Base-by-base conservation (phyloP, 2,329 filamentous ascomycete species). In the Trichoderma atroviride region DNA sequence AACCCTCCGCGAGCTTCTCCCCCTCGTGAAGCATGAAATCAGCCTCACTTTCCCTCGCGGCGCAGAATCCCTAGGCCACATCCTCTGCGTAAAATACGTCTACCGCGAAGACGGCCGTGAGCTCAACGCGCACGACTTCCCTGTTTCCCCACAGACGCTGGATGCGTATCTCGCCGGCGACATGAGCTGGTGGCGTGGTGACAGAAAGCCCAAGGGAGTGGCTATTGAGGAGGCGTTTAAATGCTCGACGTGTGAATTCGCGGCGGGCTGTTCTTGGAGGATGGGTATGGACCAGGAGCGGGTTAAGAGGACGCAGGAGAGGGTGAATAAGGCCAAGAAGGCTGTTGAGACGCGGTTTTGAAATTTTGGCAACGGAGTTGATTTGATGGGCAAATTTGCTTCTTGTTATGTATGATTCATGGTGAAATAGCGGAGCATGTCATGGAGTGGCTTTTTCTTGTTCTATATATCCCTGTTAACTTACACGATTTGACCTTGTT, bases 101-200 rank as follows among this genome's bases (percentile, higher is more conserved):
- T 83, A 84, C 71, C 82, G 85, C 9, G 78, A 76, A 3, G 82
- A 88, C 55, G 88, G 88, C 2, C 81, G 81, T 1, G 79, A 84
- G 60, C 84, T 88, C 9, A 82, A 89, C n/a, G 80, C 82, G 7
- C 83, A 85, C 56, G 82, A 91, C 1, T 86, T 96, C 73, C 83
- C 88, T 0, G 92, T 93, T 75, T 91, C 95, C 68, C 82, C 85
- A 0, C 78, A 83, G 0, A 83, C 83, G 3, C 81, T 97, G 55
- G 85, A 90, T 13, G 80, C 79, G 1, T 96, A 96, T 76, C 78
- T 97, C 3, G 76, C 81, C 0, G 84, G 88, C 3, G 90, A 92
- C 72, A 88, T 97, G 86, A 78, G 84, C n/a, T 97, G 93, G 93
- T 98, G 95, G 95, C 88, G 87, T 37, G 95, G 94, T 0, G 84